Base-by-base conservation (phyloP, 2,329 filamentous ascomycete genomes). In the Fusarium sp. region DNA sequence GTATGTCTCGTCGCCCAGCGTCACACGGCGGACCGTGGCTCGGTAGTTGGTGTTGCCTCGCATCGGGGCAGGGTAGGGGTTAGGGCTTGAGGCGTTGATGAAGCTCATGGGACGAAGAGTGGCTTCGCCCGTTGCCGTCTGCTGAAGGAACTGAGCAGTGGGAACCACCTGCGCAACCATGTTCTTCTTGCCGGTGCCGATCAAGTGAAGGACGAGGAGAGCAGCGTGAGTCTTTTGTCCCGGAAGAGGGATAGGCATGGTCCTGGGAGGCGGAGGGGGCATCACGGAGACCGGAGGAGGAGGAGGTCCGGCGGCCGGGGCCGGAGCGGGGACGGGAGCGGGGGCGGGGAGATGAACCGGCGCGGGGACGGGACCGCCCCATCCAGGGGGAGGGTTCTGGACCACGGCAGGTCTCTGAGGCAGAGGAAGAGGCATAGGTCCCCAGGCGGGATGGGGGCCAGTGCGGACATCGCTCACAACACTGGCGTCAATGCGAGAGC, bases 101-200 rank as follows among this genome's bases (percentile, higher is more conserved):
- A 78, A 79, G 22, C 59, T 52, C 22, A 40, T 17, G n/a, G 71
- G 69, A 9, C 72, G 71, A 25, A 66, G 57, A 4, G 70, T 66
- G 20, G 79, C 70, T n/a, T 81, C 71, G 38, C 66, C 65, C 14
- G 71, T 32, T 22, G 78, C 75, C 22, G 75, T 64, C 32, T 61
- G 61, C 59, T 73, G 68, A 12, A 82, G 62, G 15, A 65, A 71
- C 4, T 85, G 87, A 75, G 89, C 38, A 30, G 73, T 76, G 40
- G 78, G 78, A 14, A 62, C 63, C 57, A 79, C 78, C 43, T 77
- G 69, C 17, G 78, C 81, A 32, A 81, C 72, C 59, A 82, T 69
- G 56, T 79, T 80, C 43, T 76, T 75, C 70, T 78, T 72, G 45
- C 80, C 81, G 22, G 77, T 79, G 38, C 76, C 77, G 6, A 57